These are phyloP conservation scores for Rhynchospora breviuscula DNA, from an alignment of 176 grass and related monocot genomes.

Conservation along the genomic window DNA sequence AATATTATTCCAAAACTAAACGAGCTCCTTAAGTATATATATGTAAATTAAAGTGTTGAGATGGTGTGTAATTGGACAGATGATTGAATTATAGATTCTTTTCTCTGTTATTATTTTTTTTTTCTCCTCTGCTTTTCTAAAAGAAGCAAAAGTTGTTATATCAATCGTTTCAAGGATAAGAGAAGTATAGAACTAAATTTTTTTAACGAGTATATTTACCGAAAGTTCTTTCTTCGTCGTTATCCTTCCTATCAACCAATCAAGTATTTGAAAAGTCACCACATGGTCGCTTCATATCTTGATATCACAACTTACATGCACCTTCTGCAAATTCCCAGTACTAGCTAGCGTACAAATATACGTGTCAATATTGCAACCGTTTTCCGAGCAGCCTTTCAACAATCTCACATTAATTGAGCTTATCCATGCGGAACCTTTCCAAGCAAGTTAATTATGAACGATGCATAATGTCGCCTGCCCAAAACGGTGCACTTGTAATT, in stretches of 20 bases:
- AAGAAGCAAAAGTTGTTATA: no score
- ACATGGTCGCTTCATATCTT: not conserved
- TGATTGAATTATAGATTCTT: no score
- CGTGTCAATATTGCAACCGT: slow-evolving; percentile 14
- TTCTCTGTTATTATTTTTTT: no score
- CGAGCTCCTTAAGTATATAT: no score
- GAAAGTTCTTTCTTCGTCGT: not conserved
- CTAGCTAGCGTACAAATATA: not conserved
- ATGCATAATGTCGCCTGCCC: not conserved
- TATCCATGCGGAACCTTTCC: slow-evolving; percentile 3
- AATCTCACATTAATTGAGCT: not conserved
- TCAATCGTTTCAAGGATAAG: no score
- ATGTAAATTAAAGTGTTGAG: no score
- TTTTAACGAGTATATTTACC: not conserved
- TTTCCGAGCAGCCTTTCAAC: not conserved
- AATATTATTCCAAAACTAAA: no score
- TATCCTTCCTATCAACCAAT: not conserved
- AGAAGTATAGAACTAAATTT: no score
- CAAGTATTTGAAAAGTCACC: not conserved
- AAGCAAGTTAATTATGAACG: not conserved
- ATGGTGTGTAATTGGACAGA: no score
- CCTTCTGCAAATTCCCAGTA: not conserved
- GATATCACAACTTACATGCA: not conserved
- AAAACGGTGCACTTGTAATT: slow-evolving; percentile 10
- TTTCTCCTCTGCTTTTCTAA: no score